phyloP scores from a whole-genome alignment of 208 protist genomes.

The Acanthamoeba lenticulata region DNA sequence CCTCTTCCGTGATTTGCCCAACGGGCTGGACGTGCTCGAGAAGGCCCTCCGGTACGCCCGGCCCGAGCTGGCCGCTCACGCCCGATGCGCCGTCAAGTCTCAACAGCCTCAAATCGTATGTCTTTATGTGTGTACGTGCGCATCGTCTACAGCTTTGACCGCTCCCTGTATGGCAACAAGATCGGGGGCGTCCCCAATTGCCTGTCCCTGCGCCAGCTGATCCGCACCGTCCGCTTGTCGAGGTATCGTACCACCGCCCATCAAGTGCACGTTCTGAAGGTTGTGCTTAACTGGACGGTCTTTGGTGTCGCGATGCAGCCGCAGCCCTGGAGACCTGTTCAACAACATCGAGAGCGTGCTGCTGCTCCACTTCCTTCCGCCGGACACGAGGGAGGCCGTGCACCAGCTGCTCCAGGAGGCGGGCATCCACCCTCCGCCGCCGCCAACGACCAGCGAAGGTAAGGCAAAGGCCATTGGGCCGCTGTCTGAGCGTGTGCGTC shows the following conservation, averaged over 20 bases:
- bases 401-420: conserved; percentile 46
- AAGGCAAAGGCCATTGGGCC: not conserved
- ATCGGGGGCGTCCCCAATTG: conserved; percentile 76
- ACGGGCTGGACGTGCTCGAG: not conserved
- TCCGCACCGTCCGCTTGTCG: conserved; percentile 71
- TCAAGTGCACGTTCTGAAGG: not conserved
- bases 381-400: conserved; percentile 18
- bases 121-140: too few species aligned
- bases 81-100: too few species aligned
- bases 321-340: not conserved
- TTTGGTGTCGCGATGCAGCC: not conserved
- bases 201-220: conserved; percentile 77
- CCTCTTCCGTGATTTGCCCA: not conserved
- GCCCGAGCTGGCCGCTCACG: conserved; percentile 60
- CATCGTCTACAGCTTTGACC: not conserved
- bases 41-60: conserved; percentile 80
- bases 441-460: not conserved
- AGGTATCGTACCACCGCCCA: not conserved
- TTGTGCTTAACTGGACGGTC: not conserved
- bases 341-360: conserved; percentile 42
- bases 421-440: not conserved
- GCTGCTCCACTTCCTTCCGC: conserved; percentile 48
- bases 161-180: conserved; percentile 16
- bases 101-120: too few species aligned
- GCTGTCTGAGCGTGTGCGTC: too few species aligned